Percentiles rank a stretch among this genome's conserved stretches.
These are phyloP conservation scores for Coemansia sp. DNA, from an alignment of 192 early-diverging fungal species.

Conservation along the genomic window DNA sequence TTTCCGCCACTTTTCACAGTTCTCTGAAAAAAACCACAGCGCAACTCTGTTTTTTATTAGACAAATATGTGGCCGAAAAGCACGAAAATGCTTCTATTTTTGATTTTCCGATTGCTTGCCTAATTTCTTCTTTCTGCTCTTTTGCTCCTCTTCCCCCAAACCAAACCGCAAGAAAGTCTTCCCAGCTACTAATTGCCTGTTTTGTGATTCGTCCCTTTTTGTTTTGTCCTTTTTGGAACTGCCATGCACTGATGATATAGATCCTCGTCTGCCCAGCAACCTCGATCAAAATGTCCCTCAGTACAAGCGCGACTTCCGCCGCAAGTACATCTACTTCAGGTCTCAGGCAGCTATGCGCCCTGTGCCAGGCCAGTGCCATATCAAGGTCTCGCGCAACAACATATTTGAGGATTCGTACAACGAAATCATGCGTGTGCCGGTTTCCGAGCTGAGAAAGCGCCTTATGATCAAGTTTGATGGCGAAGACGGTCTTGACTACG, in stretches of 20 bases:
- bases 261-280: conserved; percentile 80
- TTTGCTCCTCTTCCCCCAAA: not conserved
- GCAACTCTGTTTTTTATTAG: not conserved
- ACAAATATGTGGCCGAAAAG: not conserved
- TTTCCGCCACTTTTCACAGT: no score
- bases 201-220: not conserved
- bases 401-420: conserved; percentile 97
- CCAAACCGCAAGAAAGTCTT: not conserved
- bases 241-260: conserved; percentile 15
- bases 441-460: conserved; percentile 91
- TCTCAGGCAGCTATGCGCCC: conserved; percentile 89
- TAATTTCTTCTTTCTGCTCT: not conserved
- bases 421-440: conserved; percentile 91
- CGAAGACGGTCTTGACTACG: conserved; percentile 98
- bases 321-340: conserved; percentile 96
- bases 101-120: conserved; percentile 1
- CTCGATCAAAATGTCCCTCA: conserved; percentile 91
- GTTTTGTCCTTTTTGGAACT: not conserved
- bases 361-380: conserved; percentile 86
- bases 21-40: not conserved
- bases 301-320: conserved; percentile 98
- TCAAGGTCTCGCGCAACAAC: conserved; percentile 82
- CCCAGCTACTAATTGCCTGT: not conserved
- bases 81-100: not conserved
- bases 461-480: conserved; percentile 99